Base-by-base conservation (phyloP, 192 early-diverging fungal genomes). In the Linnemannia zychae region DNA sequence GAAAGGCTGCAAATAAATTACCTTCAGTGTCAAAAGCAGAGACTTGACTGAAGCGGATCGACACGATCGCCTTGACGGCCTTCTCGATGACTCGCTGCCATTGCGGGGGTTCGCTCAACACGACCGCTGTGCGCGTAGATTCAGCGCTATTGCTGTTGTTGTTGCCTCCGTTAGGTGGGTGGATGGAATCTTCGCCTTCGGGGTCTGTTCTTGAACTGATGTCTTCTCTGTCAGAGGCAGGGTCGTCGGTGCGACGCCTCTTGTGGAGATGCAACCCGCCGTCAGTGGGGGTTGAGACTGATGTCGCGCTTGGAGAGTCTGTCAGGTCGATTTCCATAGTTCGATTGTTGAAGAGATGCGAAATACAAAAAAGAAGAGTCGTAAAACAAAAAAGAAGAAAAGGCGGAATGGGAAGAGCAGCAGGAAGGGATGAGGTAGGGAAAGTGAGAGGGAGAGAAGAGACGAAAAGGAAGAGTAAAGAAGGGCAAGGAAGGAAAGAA, bases 21-120 rank as follows among this genome's bases (percentile, higher is more conserved):
- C 89, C 89, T 88, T 96, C 94, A 1, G 94, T 96, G 82, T 96
- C 95, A 88, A 96, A 96, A 3, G 95, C 90, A 28, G 92, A 87
- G 3, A 94, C 93, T 77, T 95, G 94, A 48, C 91, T 93, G 78
- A 96, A 95, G 7, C 94, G 78, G 47, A 97, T 93, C 38, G 93
- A 92, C 17, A 97, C 96, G 72, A 97, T 95, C 34, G 94, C 89
- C 74, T 88, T 90, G 53, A 95, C 91, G 52, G 92, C 88, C 46
- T 82, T 89, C 75, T 94, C 92, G 38, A 95, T 93, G 15, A 93
- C 94, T 18, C 79, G 74, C 79, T 94, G 94, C 96, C 96, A 96
- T 71, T 92, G 90, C 2, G 90, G 90, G 17, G 92, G 90, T 31
- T 91, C 83, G n/a, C 78, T 74, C 60, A 85, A 33, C 22, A 69